Evolutionary conservation across 2,329 filamentous ascomycete genomes (phyloP), one percentile per base, ranked within the genome.

Genomic region (Curvularia sp.): DNA sequence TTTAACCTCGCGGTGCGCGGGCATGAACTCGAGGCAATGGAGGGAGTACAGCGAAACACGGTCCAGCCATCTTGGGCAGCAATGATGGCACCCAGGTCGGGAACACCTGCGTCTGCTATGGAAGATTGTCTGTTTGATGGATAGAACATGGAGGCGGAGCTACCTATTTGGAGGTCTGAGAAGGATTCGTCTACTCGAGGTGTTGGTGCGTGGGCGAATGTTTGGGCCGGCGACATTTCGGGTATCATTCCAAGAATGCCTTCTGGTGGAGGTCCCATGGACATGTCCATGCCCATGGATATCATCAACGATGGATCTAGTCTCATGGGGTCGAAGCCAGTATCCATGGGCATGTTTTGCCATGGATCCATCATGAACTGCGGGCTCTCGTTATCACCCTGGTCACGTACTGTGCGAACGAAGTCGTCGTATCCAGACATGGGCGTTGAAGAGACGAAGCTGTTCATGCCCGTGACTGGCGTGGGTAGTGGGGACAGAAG

Each of bases 41-140:
- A 77, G 15, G 81, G 81, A 13, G 79, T 82, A 68, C 82, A 85
- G 38, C 81, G 78, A 63, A 84, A 84, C 6, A 80, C 80, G 4
- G 79, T 81, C 82, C 82, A 84, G 7, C 78, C 79, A 59, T 84
- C 81, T 55, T 83, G 82, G 27, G 81, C 81, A 19, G 80, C 77
- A 41, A 83, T 74, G 46, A 83, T 81, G 5, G 80, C 80, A 42
- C 79, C 78, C 41, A 82, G 77, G 56, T 83, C 81, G 9, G 75
- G 73, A 45, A 75, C 68, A 5, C 74, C 71, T 10, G 69, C 62
- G 43, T 76, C 75, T 27, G 64, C 71, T 23, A 78, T 78, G 0
- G 80, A 81, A 32, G 70, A 70, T 15, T 81, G 79, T 30, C 79
- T 69, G 47, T 71, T 72, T 10, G 76, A 75, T 5, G 73, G 67